Evolutionary conservation across 805 yeast species (phyloP).

Genomic region (Wickerhamomyces mucosus): DNA sequence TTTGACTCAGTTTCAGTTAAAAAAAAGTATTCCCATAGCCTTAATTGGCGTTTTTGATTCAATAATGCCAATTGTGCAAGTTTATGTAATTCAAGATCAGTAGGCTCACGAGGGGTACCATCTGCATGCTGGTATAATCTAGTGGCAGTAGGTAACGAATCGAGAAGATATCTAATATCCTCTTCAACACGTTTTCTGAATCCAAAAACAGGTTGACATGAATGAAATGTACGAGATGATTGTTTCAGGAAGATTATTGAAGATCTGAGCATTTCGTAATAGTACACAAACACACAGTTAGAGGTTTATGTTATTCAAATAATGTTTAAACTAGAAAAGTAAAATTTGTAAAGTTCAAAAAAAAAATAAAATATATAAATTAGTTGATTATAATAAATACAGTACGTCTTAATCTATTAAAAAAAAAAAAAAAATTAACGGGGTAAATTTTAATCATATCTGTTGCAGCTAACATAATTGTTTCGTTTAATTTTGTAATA

Average conservation of each 20-base stretch:
- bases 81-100: constrained; percentile 60
- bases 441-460: no score
- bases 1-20: constrained; percentile 44
- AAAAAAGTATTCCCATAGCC: constrained; percentile 33
- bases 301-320: no score
- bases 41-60: constrained; percentile 46
- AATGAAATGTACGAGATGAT: constrained; percentile 4
- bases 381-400: no score
- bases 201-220: constrained; percentile 4
- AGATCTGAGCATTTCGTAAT: constrained; percentile 1
- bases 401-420: no score
- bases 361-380: no score
- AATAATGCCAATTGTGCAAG: constrained; percentile 63
- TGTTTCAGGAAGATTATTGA: neutral
- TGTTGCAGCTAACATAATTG: no score
- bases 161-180: constrained; percentile 53
- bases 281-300: no score
- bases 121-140: constrained; percentile 66
- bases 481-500: no score
- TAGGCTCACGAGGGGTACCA: constrained; percentile 62
- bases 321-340: no score
- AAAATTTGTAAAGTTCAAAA: no score
- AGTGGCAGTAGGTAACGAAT: constrained; percentile 53
- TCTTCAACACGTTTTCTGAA: constrained; percentile 42
- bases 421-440: no score